Percentiles rank a stretch among this genome's conserved stretches.
These are phyloP conservation scores for Cichorium intybus DNA, from an alignment of 140 eudicot genomes.

Conservation along the genomic window DNA sequence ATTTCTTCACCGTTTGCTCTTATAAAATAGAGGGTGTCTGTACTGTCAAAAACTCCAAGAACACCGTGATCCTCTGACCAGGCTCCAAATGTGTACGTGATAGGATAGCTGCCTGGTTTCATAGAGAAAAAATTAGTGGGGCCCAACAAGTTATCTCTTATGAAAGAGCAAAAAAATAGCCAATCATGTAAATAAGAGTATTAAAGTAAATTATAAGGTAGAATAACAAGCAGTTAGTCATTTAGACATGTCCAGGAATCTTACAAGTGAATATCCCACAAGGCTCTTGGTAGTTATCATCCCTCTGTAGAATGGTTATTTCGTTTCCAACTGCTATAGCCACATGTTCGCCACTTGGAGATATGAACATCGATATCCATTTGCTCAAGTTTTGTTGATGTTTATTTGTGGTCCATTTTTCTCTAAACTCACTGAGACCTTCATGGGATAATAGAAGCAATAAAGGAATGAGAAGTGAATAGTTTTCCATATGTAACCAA, in stretches of 20 bases:
- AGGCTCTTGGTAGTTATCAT: slow-evolving; percentile 75
- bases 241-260: slow-evolving; percentile 26
- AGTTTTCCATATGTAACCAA: not conserved
- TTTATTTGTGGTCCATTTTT: slow-evolving; percentile 62
- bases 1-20: slow-evolving; percentile 90
- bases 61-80: slow-evolving; percentile 96
- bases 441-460: slow-evolving; percentile 25
- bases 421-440: slow-evolving; percentile 71
- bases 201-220: slow-evolving; percentile 7
- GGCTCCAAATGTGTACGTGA: slow-evolving; percentile 57
- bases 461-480: slow-evolving; percentile 11
- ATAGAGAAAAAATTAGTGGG: slow-evolving; percentile 16
- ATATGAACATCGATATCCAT: slow-evolving; percentile 63
- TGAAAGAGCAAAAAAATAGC: not conserved
- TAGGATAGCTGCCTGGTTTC: slow-evolving; percentile 50
- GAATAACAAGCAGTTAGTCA: slow-evolving; percentile 15
- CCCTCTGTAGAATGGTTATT: slow-evolving; percentile 70
- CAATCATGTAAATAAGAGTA: not conserved
- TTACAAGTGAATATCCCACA: slow-evolving; percentile 71
- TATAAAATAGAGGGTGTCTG: slow-evolving; percentile 64
- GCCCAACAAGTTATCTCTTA: not conserved
- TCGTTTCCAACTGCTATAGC: slow-evolving; percentile 77
- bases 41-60: slow-evolving; percentile 74
- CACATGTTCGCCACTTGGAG: slow-evolving; percentile 81
- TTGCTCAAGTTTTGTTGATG: slow-evolving; percentile 58